phyloP scores from a whole-genome alignment of 768 basidiomycete species.

The Leccinum sublutescens region DNA sequence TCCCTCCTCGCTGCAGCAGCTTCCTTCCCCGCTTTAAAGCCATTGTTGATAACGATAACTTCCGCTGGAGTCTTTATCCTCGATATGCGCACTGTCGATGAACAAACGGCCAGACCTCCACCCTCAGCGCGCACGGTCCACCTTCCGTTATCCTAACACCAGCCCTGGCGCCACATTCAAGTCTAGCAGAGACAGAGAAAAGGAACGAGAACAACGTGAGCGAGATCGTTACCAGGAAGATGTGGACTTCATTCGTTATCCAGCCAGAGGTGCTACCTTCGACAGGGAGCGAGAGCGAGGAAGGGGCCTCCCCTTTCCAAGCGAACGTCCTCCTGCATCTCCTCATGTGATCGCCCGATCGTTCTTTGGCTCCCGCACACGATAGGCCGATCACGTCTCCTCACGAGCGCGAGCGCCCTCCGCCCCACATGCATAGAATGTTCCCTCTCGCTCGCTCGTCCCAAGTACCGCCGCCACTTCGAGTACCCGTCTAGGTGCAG shows the following conservation, averaged over 20 bases:
- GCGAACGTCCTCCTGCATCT: slow-evolving; percentile 21
- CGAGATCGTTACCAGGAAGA: slow-evolving; percentile 32
- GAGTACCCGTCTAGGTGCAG: slow-evolving; percentile 12
- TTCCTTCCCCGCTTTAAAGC: slow-evolving; percentile 27
- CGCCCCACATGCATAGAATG: slow-evolving; percentile 24
- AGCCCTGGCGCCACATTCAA: slow-evolving; percentile 22
- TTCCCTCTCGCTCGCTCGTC: slow-evolving; percentile 21
- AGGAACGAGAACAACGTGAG: slow-evolving; percentile 26
- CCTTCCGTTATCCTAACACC: slow-evolving; percentile 21
- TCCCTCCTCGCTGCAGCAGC: slow-evolving; percentile 16
- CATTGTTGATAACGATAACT: slow-evolving; percentile 20
- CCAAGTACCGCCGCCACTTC: slow-evolving; percentile 10
- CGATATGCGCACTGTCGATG: slow-evolving; percentile 31
- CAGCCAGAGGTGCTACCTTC: slow-evolving; percentile 24
- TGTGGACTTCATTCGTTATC: slow-evolving; percentile 25
- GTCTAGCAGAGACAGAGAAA: slow-evolving; percentile 26
- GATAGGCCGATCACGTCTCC: slow-evolving; percentile 24
- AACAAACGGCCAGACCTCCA: slow-evolving; percentile 25
- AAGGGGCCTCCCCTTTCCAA: slow-evolving; percentile 22
- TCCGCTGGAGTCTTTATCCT: slow-evolving; percentile 27
- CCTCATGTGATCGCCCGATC: slow-evolving; percentile 24
- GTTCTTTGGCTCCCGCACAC: slow-evolving; percentile 19
- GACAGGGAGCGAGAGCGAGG: slow-evolving; percentile 31
- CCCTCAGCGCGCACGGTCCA: slow-evolving; percentile 10
- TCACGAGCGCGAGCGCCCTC: slow-evolving; percentile 25